Percentiles rank a stretch among this genome's conserved stretches.
Conservation (phyloP, 768 basidiomycete genomes). For the Austroboletus eburneus region DNA sequence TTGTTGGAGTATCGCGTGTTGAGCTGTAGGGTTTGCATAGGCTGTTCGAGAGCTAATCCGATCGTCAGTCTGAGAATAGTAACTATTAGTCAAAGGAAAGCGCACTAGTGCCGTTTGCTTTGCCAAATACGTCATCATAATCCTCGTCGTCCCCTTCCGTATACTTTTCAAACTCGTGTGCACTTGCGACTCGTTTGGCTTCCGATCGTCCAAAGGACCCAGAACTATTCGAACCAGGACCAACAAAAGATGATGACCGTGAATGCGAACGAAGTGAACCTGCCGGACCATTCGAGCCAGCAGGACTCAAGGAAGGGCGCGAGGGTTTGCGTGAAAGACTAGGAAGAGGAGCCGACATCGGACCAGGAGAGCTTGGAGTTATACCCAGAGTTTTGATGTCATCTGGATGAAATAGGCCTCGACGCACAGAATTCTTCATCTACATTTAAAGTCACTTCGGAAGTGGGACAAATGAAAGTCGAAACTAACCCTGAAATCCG, state of each 20-base stretch:
- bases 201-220: conserved; percentile 67
- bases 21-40: conserved; percentile 74
- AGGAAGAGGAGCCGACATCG: conserved; percentile 66
- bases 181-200: conserved; percentile 48
- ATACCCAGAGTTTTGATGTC: conserved; percentile 79
- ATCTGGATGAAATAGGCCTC: conserved; percentile 82
- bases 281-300: conserved; percentile 25
- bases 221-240: conserved; percentile 36
- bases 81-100: conserved; percentile 10
- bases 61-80: neutral
- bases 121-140: conserved; percentile 93
- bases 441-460: conserved; percentile 13
- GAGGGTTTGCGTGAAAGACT: conserved; percentile 48
- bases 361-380: conserved; percentile 46
- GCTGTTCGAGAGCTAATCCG: conserved; percentile 49
- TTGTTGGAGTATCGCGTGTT: conserved; percentile 84
- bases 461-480: neutral
- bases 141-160: conserved; percentile 87
- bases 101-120: conserved; percentile 63
- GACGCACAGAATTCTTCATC: conserved; percentile 70
- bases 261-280: conserved; percentile 43
- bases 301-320: conserved; percentile 49
- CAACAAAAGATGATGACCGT: conserved; percentile 55
- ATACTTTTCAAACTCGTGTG: conserved; percentile 78
- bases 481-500: conserved; percentile 68